Conservation (phyloP, 768 basidiomycete species). For the Tricholoma saponaceum region DNA sequence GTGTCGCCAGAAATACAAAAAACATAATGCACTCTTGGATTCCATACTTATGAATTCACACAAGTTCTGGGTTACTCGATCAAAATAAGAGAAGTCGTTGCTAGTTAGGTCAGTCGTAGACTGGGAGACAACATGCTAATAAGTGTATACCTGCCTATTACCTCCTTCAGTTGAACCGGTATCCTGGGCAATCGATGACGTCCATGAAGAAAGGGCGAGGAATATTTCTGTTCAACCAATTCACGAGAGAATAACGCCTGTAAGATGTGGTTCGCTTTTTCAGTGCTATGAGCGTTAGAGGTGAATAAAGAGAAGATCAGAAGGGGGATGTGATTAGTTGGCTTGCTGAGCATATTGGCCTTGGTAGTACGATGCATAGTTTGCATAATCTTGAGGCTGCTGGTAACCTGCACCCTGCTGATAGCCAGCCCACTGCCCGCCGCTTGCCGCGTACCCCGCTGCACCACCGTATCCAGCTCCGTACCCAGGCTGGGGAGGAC, state of each 20-base stretch:
- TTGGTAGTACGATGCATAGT: conserved; percentile 86
- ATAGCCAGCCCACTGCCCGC: conserved; percentile 47
- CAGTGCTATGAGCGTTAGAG: conserved; percentile 42
- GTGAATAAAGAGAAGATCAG: conserved; percentile 26
- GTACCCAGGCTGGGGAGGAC: conserved; percentile 64
- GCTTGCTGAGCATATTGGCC: conserved; percentile 78
- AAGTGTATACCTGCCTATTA: conserved; percentile 4
- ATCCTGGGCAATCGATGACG: neutral
- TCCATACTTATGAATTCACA: neutral
- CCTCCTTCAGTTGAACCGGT: neutral
- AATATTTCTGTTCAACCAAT: conserved; percentile 8
- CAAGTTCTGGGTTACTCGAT: neutral
- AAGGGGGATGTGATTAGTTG: conserved; percentile 27
- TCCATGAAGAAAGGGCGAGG: neutral
- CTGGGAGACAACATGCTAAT: conserved; percentile 1
- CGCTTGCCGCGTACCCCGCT: conserved; percentile 39
- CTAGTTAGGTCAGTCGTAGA: conserved; percentile 4
- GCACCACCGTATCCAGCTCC: conserved; percentile 41
- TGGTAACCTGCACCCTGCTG: conserved; percentile 40
- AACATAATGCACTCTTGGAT: neutral
- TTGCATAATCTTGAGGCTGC: conserved; percentile 70
- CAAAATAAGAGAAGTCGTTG: neutral
- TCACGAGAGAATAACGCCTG: conserved; percentile 17
- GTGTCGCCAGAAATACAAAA: neutral
- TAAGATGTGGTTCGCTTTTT: conserved; percentile 29